phyloP scores from a whole-genome alignment of 148 eudicot genomes.

The Rhododendron griersonianum region DNA sequence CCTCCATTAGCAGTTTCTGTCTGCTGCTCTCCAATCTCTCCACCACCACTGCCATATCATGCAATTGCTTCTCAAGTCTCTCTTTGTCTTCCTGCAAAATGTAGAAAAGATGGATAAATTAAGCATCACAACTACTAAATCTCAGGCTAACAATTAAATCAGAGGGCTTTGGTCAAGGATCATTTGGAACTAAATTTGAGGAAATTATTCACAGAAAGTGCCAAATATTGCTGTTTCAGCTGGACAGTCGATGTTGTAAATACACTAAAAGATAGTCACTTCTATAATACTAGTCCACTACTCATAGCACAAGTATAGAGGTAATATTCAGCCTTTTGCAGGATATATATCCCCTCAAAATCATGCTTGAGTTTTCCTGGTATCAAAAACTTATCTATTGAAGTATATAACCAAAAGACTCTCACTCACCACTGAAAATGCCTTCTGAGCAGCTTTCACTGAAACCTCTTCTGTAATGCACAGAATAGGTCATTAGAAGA shows the following conservation, averaged over 20 bases:
- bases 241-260: neutral
- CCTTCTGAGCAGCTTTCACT: constrained; percentile 32
- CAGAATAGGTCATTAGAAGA: constrained; percentile 7
- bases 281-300: neutral
- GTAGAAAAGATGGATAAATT: neutral
- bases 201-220: neutral
- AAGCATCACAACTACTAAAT: neutral
- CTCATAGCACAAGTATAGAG: neutral
- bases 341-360: neutral
- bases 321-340: neutral
- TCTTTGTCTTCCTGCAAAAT: constrained; percentile 81
- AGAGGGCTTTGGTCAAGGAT: neutral
- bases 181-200: neutral
- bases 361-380: neutral
- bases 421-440: constrained; percentile 58
- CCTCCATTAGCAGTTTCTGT: constrained; percentile 91
- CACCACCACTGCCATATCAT: constrained; percentile 89
- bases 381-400: neutral
- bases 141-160: neutral
- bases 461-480: constrained; percentile 41
- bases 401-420: neutral
- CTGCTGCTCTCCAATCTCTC: constrained; percentile 90
- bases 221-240: neutral
- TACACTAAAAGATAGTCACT: neutral
- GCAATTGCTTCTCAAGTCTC: constrained; percentile 80